Conservation (phyloP, 805 yeast species). For the Yamadazyma laniorum region DNA sequence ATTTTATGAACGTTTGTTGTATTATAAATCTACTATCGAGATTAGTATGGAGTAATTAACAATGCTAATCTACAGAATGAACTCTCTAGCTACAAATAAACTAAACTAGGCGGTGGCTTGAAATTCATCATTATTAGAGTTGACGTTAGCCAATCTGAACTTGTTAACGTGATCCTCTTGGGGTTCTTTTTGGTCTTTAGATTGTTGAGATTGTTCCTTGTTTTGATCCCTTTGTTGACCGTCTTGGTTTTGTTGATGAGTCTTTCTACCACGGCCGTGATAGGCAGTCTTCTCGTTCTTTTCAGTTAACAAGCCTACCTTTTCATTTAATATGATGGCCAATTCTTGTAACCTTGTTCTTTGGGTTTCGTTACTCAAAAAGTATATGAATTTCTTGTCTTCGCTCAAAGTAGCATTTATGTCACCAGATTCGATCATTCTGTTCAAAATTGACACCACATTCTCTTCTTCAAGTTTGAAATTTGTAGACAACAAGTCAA, state of each 20-base stretch:
- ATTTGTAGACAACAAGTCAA: constrained; percentile 58
- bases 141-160: constrained; percentile 46
- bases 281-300: constrained; percentile 81
- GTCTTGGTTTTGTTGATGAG: constrained; percentile 38
- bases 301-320: constrained; percentile 73
- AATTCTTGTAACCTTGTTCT: constrained; percentile 83
- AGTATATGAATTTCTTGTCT: constrained; percentile 62
- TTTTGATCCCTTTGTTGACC: constrained; percentile 23
- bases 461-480: constrained; percentile 61
- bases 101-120: constrained; percentile 34
- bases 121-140: constrained; percentile 44
- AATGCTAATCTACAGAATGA: constrained; percentile 9
- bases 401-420: constrained; percentile 74
- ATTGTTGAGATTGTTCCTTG: constrained; percentile 29
- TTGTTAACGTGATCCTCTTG: constrained; percentile 34
- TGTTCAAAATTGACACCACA: constrained; percentile 63
- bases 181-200: constrained; percentile 30
- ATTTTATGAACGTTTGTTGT: no score
- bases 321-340: constrained; percentile 80
- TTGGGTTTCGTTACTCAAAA: constrained; percentile 69
- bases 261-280: constrained; percentile 60
- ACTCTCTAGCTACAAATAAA: no score
- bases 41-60: constrained; percentile 1
- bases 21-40: constrained; percentile 1
- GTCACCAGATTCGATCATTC: constrained; percentile 77